Conservation (phyloP, 2,329 filamentous ascomycete species). For the Hypocrella siamensis region DNA sequence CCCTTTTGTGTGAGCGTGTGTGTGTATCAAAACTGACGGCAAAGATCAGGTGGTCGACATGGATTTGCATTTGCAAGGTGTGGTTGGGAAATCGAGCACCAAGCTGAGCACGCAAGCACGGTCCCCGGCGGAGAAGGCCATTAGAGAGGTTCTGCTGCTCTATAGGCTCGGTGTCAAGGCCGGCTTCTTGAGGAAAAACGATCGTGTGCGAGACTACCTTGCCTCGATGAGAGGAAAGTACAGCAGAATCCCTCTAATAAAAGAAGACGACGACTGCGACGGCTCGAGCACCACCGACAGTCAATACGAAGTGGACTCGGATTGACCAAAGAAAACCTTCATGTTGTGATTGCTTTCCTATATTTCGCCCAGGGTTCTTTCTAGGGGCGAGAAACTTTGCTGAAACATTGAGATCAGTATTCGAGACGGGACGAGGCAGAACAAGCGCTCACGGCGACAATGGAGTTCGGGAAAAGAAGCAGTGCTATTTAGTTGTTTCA, state of each 20-base stretch:
- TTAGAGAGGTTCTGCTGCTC: constrained; percentile 1
- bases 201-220: constrained; percentile 1
- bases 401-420: no score
- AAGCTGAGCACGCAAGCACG: not conserved
- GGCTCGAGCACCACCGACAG: not conserved
- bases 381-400: no score
- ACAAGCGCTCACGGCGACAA: no score
- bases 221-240: constrained; percentile 2
- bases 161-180: constrained; percentile 2
- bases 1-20: no score
- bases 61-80: no score
- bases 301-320: not conserved
- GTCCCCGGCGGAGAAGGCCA: not conserved
- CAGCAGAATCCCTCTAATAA: constrained; percentile 1
- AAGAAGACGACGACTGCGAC: not conserved
- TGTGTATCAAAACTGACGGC: no score
- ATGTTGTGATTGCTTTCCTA: not conserved
- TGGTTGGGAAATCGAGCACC: not conserved
- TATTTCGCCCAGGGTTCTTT: not conserved
- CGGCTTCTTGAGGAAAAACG: constrained; percentile 1
- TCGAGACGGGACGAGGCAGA: no score
- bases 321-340: no score
- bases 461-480: no score
- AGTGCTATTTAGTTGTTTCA: no score
- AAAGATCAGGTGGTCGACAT: no score